phyloP scores from a whole-genome alignment of 306 rosid genomes.

The Medicago lupulina region DNA sequence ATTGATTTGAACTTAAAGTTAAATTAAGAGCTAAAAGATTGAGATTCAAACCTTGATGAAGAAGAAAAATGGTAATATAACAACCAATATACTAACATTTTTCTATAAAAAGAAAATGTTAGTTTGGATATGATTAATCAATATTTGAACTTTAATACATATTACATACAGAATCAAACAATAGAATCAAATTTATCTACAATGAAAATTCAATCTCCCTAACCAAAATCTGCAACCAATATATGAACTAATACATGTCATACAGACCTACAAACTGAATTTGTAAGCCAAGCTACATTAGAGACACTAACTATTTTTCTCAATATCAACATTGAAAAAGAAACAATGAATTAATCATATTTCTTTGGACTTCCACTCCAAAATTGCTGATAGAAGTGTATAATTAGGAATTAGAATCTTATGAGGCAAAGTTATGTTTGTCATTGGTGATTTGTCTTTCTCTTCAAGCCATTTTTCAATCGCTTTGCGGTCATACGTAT shows the following conservation, averaged over 20 bases:
- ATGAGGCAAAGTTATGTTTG: constrained; percentile 68
- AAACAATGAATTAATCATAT: constrained; percentile 24
- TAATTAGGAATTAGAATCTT: constrained; percentile 79
- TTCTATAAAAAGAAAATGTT: background rate
- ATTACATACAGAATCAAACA: background rate
- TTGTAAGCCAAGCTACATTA: constrained; percentile 21
- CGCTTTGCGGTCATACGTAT: constrained; percentile 80
- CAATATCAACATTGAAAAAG: constrained; percentile 18
- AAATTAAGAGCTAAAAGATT: no score
- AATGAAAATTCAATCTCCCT: constrained; percentile 17
- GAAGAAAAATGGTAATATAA: no score
- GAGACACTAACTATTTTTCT: constrained; percentile 7
- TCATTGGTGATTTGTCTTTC: constrained; percentile 79
- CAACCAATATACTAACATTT: background rate
- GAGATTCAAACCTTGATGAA: no score
- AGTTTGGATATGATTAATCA: background rate
- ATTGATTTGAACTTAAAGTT: no score
- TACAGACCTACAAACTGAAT: constrained; percentile 3
- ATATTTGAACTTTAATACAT: background rate
- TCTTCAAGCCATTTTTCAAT: constrained; percentile 75
- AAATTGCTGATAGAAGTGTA: constrained; percentile 84
- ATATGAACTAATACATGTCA: constrained; percentile 8
- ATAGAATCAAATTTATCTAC: constrained; percentile 42
- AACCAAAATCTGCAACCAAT: constrained; percentile 34
- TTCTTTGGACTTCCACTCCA: constrained; percentile 80